These are phyloP conservation scores for Echinosophora koreensis DNA, from an alignment of 306 rosid species.

Conservation along the genomic window DNA sequence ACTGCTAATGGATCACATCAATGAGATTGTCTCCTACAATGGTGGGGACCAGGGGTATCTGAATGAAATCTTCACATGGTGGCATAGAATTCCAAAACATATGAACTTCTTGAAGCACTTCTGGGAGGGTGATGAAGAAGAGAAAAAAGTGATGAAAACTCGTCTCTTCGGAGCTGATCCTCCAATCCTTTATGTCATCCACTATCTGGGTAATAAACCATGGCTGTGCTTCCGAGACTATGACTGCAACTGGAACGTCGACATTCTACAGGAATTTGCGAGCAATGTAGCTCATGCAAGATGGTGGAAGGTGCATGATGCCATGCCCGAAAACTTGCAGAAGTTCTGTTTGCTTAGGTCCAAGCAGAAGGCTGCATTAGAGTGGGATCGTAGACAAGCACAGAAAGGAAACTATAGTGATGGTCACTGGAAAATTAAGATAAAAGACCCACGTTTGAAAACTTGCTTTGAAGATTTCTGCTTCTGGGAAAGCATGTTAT, in stretches of 20 bases:
- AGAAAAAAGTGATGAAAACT: slow-evolving; percentile 70
- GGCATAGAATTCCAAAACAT: slow-evolving; percentile 89
- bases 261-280: slow-evolving; percentile 75
- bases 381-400: slow-evolving; percentile 91
- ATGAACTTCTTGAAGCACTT: slow-evolving; percentile 94
- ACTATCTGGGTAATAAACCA: slow-evolving; percentile 83
- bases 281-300: slow-evolving; percentile 81
- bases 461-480: slow-evolving; percentile 79
- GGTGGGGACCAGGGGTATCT: slow-evolving; percentile 95
- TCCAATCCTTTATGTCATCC: slow-evolving; percentile 80
- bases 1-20: slow-evolving; percentile 83
- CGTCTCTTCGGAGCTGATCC: slow-evolving; percentile 83
- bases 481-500: slow-evolving; percentile 87
- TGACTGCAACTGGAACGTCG: slow-evolving; percentile 92
- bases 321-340: slow-evolving; percentile 77
- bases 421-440: slow-evolving; percentile 87
- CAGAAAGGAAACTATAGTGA: slow-evolving; percentile 76
- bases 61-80: slow-evolving; percentile 89
- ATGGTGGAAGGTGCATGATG: slow-evolving; percentile 93
- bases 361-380: slow-evolving; percentile 83
- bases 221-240: slow-evolving; percentile 94
- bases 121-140: slow-evolving; percentile 86
- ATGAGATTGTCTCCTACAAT: slow-evolving; percentile 83
- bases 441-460: slow-evolving; percentile 68
- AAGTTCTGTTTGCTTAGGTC: slow-evolving; percentile 80